Percentiles rank a stretch among this genome's conserved stretches.
phyloP scores from a whole-genome alignment of 352 stramenopile genomes.

The Plasmopara viticola region DNA sequence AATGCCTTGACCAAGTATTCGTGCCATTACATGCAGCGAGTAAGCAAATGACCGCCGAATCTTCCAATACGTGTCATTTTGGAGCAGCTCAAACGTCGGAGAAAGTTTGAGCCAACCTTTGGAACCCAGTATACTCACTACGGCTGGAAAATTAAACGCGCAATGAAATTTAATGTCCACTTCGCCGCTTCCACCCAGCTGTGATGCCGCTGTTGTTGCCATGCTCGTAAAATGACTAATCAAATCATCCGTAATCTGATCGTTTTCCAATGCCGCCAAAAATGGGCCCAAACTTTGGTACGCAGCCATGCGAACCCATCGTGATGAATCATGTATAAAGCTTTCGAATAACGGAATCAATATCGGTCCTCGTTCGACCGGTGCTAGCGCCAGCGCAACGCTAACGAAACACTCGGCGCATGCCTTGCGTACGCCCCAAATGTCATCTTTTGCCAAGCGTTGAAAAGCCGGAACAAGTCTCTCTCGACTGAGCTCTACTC shows the following conservation, averaged over 20 bases:
- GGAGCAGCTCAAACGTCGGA: conserved; percentile 73
- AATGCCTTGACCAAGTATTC: conserved; percentile 73
- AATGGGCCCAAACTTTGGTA: conserved; percentile 87
- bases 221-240: conserved; percentile 83
- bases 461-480: conserved; percentile 89
- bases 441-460: conserved; percentile 88
- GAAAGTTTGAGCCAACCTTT: conserved; percentile 71
- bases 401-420: conserved; percentile 88
- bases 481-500: conserved; percentile 66
- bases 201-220: conserved; percentile 47
- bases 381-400: conserved; percentile 80
- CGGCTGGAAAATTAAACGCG: conserved; percentile 88
- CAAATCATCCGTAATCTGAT: conserved; percentile 75
- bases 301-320: conserved; percentile 91
- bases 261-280: conserved; percentile 74
- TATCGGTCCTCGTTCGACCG: conserved; percentile 56
- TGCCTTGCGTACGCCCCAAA: conserved; percentile 91
- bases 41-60: conserved; percentile 89
- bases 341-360: conserved; percentile 87
- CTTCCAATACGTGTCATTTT: conserved; percentile 82
- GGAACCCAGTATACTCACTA: conserved; percentile 74
- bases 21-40: conserved; percentile 86
- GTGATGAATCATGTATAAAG: conserved; percentile 86
- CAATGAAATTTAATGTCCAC: conserved; percentile 90
- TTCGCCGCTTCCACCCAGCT: conserved; percentile 67